phyloP scores from a whole-genome alignment of 129 eudicot species.

The Chrysanthemum makinoi region DNA sequence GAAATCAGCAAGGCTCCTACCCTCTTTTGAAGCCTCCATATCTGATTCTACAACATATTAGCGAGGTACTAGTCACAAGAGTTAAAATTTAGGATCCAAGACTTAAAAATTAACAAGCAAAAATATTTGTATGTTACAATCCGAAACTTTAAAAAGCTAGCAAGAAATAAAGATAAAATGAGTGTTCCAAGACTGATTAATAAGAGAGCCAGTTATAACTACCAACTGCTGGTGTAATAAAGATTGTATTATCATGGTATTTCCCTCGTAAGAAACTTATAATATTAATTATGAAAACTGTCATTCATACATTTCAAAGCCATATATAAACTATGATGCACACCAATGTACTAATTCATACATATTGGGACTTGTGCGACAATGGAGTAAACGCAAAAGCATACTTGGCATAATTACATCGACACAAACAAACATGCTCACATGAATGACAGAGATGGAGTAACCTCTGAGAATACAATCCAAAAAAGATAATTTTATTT shows the following conservation, averaged over 20 bases:
- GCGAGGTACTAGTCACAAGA: slow-evolving; percentile 56
- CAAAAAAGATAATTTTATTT: too few species aligned
- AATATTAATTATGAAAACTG: too few species aligned
- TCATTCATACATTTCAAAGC: background rate
- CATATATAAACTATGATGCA: background rate
- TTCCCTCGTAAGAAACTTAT: too few species aligned
- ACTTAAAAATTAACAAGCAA: background rate
- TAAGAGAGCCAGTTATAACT: background rate
- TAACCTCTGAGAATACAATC: too few species aligned
- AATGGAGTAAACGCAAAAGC: background rate
- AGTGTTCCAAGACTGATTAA: background rate
- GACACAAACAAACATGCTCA: too few species aligned
- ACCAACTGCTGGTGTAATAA: too few species aligned
- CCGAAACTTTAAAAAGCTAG: too few species aligned
- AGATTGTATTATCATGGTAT: too few species aligned
- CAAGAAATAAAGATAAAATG: too few species aligned
- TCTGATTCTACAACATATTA: slow-evolving; percentile 82
- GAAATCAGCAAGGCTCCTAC: slow-evolving; percentile 73
- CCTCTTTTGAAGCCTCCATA: slow-evolving; percentile 78
- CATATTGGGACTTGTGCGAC: background rate
- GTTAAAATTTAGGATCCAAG: slow-evolving; percentile 19
- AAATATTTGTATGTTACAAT: background rate
- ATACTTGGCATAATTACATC: background rate
- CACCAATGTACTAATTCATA: background rate
- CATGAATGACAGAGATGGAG: too few species aligned